phyloP scores from a whole-genome alignment of 768 basidiomycete genomes.

The Amanita brunnescens region DNA sequence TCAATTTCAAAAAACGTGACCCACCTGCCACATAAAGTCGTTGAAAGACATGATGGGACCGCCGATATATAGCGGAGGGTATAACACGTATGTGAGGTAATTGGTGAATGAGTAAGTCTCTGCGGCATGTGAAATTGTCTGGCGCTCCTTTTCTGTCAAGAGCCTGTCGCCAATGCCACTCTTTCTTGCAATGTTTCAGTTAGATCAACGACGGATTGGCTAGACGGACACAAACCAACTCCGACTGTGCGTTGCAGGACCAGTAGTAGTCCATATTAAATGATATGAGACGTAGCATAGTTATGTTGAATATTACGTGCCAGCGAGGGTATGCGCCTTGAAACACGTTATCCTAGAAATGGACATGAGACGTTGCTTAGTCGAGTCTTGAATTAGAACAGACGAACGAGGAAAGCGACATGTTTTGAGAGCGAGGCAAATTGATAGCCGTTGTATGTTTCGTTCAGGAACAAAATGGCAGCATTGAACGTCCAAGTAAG shows the following conservation, averaged over 20 bases:
- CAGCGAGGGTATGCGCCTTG: conserved; percentile 83
- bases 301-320: conserved; percentile 93
- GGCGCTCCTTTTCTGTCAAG: conserved; percentile 53
- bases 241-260: conserved; percentile 41
- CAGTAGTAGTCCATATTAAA: conserved; percentile 93
- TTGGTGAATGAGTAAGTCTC: conserved; percentile 59
- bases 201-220: not conserved
- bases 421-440: conserved; percentile 48
- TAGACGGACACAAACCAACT: not conserved
- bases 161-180: conserved; percentile 8
- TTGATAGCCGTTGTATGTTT: conserved; percentile 64
- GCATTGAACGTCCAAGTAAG: conserved; percentile 76
- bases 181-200: conserved; percentile 15
- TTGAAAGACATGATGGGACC: conserved; percentile 97
- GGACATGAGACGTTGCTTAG: not conserved
- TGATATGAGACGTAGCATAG: conserved; percentile 87
- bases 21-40: conserved; percentile 89
- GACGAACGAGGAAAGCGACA: conserved; percentile 54
- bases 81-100: conserved; percentile 81
- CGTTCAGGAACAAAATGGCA: conserved; percentile 66
- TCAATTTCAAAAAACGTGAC: conserved; percentile 8
- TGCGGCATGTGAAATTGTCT: conserved; percentile 41
- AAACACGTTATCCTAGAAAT: conserved; percentile 43
- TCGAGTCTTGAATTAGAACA: not conserved
- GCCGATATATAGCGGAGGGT: conserved; percentile 90